These are phyloP conservation scores for Populus hybrid DNA, from an alignment of 441 rosid species.

Conservation along the genomic window DNA sequence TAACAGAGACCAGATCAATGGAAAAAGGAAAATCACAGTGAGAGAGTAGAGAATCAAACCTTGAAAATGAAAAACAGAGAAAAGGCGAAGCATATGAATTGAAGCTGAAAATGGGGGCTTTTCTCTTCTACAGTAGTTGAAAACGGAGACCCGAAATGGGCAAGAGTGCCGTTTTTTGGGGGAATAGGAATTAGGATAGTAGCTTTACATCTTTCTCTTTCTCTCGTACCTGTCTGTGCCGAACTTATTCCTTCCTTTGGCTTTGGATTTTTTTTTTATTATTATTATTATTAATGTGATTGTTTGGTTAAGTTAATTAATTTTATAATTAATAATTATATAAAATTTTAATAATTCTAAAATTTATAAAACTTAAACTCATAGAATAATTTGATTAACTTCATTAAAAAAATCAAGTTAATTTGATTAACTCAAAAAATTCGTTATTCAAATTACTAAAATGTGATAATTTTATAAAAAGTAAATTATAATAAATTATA, in stretches of 20 bases:
- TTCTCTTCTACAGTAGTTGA: not conserved
- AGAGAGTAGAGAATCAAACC: not conserved
- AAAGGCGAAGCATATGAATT: not conserved
- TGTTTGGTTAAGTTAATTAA: too few species aligned
- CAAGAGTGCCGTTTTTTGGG: not conserved
- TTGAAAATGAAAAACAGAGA: too few species aligned
- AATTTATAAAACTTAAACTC: too few species aligned
- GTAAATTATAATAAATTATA: too few species aligned
- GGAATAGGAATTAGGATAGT: not conserved
- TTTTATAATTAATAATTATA: too few species aligned
- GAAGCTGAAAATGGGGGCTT: not conserved
- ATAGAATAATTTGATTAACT: too few species aligned
- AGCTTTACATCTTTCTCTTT: not conserved
- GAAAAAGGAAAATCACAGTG: not conserved
- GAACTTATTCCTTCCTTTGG: not conserved
- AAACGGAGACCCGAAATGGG: not conserved
- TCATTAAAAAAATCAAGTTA: too few species aligned
- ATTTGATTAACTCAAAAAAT: fast-evolving
- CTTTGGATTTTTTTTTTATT: not conserved
- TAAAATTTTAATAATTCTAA: too few species aligned
- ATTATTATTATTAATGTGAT: too few species aligned
- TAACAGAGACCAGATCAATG: not conserved
- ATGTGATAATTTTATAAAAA: too few species aligned
- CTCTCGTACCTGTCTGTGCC: not conserved
- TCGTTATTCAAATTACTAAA: too few species aligned